Evolutionary conservation across 495 filamentous ascomycete genomes (phyloP).

Genomic region (Glonium stellatum): DNA sequence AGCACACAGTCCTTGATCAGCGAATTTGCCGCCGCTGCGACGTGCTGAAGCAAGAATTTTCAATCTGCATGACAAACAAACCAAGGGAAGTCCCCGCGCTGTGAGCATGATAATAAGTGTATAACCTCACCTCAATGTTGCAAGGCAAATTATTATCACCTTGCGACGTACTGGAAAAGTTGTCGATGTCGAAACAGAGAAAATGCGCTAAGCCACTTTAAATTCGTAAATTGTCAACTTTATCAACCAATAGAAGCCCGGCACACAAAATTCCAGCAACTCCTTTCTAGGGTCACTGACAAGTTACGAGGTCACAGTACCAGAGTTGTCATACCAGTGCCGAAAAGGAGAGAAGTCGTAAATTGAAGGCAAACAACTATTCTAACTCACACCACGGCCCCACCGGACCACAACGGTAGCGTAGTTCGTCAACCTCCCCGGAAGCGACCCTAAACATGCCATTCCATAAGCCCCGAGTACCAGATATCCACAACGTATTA

Average conservation of each 20-base stretch:
- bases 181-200: slow-evolving; percentile 3
- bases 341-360: slow-evolving; percentile 17
- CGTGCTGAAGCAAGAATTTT: slow-evolving; percentile 11
- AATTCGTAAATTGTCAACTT: background rate
- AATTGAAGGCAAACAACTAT: slow-evolving; percentile 18
- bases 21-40: background rate
- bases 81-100: slow-evolving; percentile 6
- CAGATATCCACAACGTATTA: slow-evolving; percentile 5
- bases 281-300: background rate
- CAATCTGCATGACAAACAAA: slow-evolving; percentile 26
- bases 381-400: background rate
- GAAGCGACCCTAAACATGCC: slow-evolving; percentile 22
- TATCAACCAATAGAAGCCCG: background rate
- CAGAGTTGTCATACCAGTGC: no score
- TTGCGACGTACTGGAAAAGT: slow-evolving; percentile 11
- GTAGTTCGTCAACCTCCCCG: slow-evolving; percentile 22
- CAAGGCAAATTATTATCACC: background rate
- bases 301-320: background rate
- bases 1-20: background rate
- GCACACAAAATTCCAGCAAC: background rate
- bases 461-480: slow-evolving; percentile 6
- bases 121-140: background rate
- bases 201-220: background rate
- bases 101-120: slow-evolving; percentile 17
- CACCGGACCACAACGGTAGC: slow-evolving; percentile 10